phyloP scores from a whole-genome alignment of 2,329 filamentous ascomycete species.

The Triangularia verruculosa region DNA sequence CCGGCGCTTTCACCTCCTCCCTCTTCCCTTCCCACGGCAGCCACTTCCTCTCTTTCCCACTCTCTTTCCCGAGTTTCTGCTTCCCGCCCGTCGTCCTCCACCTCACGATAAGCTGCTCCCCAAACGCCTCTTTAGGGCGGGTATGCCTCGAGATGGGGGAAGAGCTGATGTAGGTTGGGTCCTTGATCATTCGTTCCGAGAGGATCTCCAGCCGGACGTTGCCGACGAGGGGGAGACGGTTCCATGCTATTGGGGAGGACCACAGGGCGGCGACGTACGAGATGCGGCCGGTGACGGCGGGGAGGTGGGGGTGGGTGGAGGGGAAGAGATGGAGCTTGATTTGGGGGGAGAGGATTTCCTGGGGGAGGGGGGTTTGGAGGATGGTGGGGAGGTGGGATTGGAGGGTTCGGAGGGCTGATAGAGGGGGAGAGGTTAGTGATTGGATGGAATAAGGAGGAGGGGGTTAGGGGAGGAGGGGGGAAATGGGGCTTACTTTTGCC shows the following conservation, averaged over 20 bases:
- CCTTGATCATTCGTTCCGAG: constrained; percentile 80
- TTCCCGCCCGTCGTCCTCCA: constrained; percentile 72
- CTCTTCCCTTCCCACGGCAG: constrained; percentile 30
- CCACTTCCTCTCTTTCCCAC: neutral
- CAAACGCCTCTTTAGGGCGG: constrained; percentile 47
- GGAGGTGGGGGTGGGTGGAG: constrained; percentile 80
- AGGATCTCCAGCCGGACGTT: constrained; percentile 86
- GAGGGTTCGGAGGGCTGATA: constrained; percentile 59
- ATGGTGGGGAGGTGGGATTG: constrained; percentile 66
- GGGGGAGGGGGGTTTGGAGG: constrained; percentile 64
- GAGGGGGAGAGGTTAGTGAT: neutral
- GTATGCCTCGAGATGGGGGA: constrained; percentile 31
- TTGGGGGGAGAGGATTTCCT: constrained; percentile 72
- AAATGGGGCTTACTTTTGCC: constrained; percentile 52
- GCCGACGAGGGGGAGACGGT: constrained; percentile 82
- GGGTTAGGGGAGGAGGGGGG: neutral
- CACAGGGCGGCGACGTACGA: constrained; percentile 91
- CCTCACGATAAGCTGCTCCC: constrained; percentile 84
- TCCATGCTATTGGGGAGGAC: constrained; percentile 96
- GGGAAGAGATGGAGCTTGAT: constrained; percentile 70
- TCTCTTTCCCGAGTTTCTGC: constrained; percentile 33
- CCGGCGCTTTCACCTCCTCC: constrained; percentile 26
- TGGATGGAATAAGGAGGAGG: neutral
- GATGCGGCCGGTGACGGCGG: constrained; percentile 84
- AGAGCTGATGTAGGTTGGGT: constrained; percentile 31